Percentiles rank a stretch among this genome's conserved stretches.
These are phyloP conservation scores for Spizellomyces punctatus DNA, from an alignment of 192 early-diverging fungal genomes.

Conservation along the genomic window DNA sequence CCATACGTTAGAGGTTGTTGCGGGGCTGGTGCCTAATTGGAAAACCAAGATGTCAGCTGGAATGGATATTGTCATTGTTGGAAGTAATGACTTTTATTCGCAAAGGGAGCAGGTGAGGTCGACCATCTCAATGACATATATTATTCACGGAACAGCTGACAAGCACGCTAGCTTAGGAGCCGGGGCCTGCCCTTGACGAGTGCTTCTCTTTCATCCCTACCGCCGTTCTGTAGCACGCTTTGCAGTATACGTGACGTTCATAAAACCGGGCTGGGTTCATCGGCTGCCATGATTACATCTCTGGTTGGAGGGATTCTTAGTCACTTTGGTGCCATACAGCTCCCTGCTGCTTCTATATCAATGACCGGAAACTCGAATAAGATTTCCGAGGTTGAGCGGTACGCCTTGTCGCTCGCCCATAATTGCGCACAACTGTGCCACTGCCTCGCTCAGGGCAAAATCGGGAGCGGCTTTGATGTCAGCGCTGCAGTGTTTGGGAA, in stretches of 20 bases:
- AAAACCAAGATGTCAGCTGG: slow-evolving; percentile 33
- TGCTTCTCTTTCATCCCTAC: slow-evolving; percentile 58
- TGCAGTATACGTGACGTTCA: slow-evolving; percentile 70
- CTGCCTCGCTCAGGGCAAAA: slow-evolving; percentile 97
- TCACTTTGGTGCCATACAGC: slow-evolving; percentile 65
- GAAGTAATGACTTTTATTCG: slow-evolving; percentile 99
- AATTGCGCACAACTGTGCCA: slow-evolving; percentile 89
- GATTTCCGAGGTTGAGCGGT: slow-evolving; percentile 9
- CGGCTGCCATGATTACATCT: slow-evolving; percentile 95
- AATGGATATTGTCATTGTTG: slow-evolving; percentile 76
- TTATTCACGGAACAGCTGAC: not conserved
- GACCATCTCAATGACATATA: not conserved
- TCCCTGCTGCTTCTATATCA: slow-evolving; percentile 12
- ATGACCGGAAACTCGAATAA: not conserved
- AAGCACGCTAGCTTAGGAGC: slow-evolving; percentile 50
- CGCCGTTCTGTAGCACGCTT: slow-evolving; percentile 64
- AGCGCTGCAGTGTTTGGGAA: slow-evolving; percentile 89
- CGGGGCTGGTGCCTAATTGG: not conserved
- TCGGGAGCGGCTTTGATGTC: slow-evolving; percentile 97
- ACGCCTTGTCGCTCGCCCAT: slow-evolving; percentile 67
- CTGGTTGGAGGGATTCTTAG: slow-evolving; percentile 77
- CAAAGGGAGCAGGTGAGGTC: slow-evolving; percentile 76
- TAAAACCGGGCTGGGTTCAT: slow-evolving; percentile 97
- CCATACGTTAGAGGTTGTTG: slow-evolving; percentile 22
- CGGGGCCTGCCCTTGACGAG: slow-evolving; percentile 53